These are phyloP conservation scores for Kodamaea fukazawae DNA, from an alignment of 805 yeast genomes.

Conservation along the genomic window DNA sequence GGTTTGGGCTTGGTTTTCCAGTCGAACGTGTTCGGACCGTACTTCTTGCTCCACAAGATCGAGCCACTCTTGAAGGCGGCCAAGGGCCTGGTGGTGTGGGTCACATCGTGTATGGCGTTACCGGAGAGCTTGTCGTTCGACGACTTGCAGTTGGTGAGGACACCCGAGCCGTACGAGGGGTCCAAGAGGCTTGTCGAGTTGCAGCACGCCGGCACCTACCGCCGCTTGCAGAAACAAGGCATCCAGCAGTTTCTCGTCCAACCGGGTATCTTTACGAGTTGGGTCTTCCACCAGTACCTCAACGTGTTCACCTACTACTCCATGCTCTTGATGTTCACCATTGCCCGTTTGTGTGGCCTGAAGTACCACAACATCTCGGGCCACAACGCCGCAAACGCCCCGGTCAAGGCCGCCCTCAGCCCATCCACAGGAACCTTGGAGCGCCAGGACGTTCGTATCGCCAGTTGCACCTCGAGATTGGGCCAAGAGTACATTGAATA, in stretches of 20 bases:
- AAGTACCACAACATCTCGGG: constrained; percentile 89
- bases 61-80: constrained; percentile 47
- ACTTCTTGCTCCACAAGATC: constrained; percentile 71
- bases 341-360: constrained; percentile 80
- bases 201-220: constrained; percentile 69
- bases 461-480: constrained; percentile 64
- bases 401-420: constrained; percentile 53
- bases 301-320: constrained; percentile 80
- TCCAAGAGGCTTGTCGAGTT: constrained; percentile 86
- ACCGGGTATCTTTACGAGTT: constrained; percentile 91
- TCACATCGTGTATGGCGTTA: constrained; percentile 77
- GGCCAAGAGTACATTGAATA: constrained; percentile 65
- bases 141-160: constrained; percentile 68
- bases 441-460: constrained; percentile 53
- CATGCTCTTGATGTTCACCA: constrained; percentile 78
- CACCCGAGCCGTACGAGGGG: constrained; percentile 80
- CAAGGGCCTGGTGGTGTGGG: constrained; percentile 76
- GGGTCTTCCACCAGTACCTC: constrained; percentile 71
- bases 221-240: constrained; percentile 41
- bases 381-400: constrained; percentile 86
- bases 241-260: constrained; percentile 77
- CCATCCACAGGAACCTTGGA: constrained; percentile 28
- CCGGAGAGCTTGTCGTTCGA: constrained; percentile 69
- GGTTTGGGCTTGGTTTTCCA: constrained; percentile 87
- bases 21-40: constrained; percentile 96